phyloP scores from a whole-genome alignment of 2,329 filamentous ascomycete genomes.

The Neoascochyta sp. region DNA sequence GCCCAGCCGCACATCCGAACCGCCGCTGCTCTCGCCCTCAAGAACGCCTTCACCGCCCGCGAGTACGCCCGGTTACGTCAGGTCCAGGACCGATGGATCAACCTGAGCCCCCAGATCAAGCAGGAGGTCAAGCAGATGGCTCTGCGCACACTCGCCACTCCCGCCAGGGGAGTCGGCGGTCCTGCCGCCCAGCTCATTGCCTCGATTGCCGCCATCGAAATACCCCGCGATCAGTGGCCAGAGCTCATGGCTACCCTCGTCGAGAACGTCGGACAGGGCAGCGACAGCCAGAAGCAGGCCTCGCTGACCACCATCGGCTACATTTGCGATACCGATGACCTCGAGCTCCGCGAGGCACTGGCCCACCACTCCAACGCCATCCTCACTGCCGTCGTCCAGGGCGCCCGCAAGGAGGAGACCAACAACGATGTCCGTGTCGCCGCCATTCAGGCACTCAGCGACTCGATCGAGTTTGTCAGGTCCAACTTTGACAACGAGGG shows the following conservation, averaged over 20 bases:
- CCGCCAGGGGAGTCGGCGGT: slow-evolving; percentile 76
- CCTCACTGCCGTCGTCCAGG: slow-evolving; percentile 94
- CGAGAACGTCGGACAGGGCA: slow-evolving; percentile 84
- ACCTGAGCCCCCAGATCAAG: slow-evolving; percentile 78
- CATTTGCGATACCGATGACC: slow-evolving; percentile 93
- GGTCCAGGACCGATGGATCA: slow-evolving; percentile 90
- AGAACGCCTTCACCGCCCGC: slow-evolving; percentile 96
- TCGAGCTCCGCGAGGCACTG: slow-evolving; percentile 77
- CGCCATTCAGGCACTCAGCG: slow-evolving; percentile 88
- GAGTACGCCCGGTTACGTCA: slow-evolving; percentile 83
- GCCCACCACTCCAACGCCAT: slow-evolving; percentile 92
- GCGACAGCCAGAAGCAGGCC: slow-evolving; percentile 85
- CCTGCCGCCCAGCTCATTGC: slow-evolving; percentile 94
- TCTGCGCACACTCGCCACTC: slow-evolving; percentile 79
- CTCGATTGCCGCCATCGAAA: slow-evolving; percentile 89
- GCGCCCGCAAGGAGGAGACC: slow-evolving; percentile 91
- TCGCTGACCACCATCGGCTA: slow-evolving; percentile 96
- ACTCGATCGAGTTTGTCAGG: slow-evolving; percentile 94
- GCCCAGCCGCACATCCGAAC: slow-evolving; percentile 80
- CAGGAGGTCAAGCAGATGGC: slow-evolving; percentile 81
- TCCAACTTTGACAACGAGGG: slow-evolving; percentile 99
- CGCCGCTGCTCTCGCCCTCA: slow-evolving; percentile 91
- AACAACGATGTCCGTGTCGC: slow-evolving; percentile 88
- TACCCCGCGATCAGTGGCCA: slow-evolving; percentile 88
- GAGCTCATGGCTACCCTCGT: slow-evolving; percentile 87